Conservation (phyloP, 1,284 basidiomycete species). For the Phaffia rhodozyma region DNA sequence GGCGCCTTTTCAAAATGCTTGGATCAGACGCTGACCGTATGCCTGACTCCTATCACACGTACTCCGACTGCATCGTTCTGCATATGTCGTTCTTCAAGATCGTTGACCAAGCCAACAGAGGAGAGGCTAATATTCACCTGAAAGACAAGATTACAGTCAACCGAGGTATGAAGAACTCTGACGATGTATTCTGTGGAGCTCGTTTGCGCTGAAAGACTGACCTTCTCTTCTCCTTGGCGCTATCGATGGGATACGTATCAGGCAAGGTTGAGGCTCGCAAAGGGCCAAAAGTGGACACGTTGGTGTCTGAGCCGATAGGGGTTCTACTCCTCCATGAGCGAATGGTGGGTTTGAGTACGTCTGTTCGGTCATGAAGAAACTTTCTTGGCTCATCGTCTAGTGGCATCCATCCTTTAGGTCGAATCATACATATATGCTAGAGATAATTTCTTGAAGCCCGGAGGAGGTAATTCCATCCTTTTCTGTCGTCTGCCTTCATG, state of each 20-base stretch:
- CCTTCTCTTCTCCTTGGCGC: too few relatives aligned
- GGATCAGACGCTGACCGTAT: too few relatives aligned
- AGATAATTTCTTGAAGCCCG: slow-evolving; percentile 39
- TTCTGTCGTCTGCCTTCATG: background rate
- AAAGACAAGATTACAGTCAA: slow-evolving; percentile 21
- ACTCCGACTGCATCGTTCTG: background rate
- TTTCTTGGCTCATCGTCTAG: background rate
- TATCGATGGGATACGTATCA: background rate
- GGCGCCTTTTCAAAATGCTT: too few relatives aligned
- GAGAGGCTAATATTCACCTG: slow-evolving; percentile 30
- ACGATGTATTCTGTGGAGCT: too few relatives aligned
- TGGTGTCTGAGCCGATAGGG: slow-evolving; percentile 41
- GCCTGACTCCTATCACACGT: too few relatives aligned
- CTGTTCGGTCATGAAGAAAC: background rate
- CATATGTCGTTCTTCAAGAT: slow-evolving; percentile 24
- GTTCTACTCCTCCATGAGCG: slow-evolving; percentile 42
- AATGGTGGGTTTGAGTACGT: slow-evolving; percentile 32
- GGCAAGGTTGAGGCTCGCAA: slow-evolving; percentile 20
- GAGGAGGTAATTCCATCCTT: slow-evolving; percentile 24
- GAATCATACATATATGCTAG: slow-evolving; percentile 40
- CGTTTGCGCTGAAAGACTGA: too few relatives aligned
- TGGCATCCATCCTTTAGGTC: slow-evolving; percentile 23
- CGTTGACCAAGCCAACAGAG: slow-evolving; percentile 30
- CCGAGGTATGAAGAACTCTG: too few relatives aligned
- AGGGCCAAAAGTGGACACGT: slow-evolving; percentile 38